phyloP scores from a whole-genome alignment of 768 basidiomycete genomes.

The Amanita phalloides region DNA sequence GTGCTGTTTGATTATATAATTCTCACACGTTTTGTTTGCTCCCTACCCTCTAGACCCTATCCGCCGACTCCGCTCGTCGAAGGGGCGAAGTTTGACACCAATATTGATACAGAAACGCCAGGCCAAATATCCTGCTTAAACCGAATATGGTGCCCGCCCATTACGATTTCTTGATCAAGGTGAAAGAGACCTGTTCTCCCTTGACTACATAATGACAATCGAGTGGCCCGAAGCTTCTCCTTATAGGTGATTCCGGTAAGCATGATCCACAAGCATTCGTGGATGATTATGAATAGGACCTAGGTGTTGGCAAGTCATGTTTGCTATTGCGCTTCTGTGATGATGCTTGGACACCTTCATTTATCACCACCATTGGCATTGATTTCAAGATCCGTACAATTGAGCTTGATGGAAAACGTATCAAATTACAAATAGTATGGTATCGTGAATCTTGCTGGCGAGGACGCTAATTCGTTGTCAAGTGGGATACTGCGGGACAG shows the following conservation, averaged over 20 bases:
- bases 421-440: slow-evolving; percentile 93
- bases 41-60: not conserved
- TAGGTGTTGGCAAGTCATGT: slow-evolving; percentile 95
- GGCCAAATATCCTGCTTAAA: not conserved
- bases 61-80: not conserved
- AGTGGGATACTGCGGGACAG: slow-evolving; percentile 99
- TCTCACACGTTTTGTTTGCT: not conserved
- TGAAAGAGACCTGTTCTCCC: slow-evolving; percentile 17
- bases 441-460: not conserved
- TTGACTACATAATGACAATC: slow-evolving; percentile 5
- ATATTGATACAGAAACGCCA: not conserved
- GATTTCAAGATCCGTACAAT: slow-evolving; percentile 99
- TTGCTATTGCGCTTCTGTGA: slow-evolving; percentile 96
- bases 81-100: not conserved
- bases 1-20: too few relatives aligned
- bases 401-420: slow-evolving; percentile 94
- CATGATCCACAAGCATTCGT: slow-evolving; percentile 1
- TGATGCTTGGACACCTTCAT: slow-evolving; percentile 98
- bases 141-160: slow-evolving; percentile 74
- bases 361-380: slow-evolving; percentile 98
- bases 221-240: slow-evolving; percentile 52
- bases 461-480: slow-evolving; percentile 8
- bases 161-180: slow-evolving; percentile 97
- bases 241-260: slow-evolving; percentile 92
- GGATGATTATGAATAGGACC: not conserved